phyloP scores from a whole-genome alignment of 129 eudicot genomes.

The Chrysanthemum lavandulifolium region DNA sequence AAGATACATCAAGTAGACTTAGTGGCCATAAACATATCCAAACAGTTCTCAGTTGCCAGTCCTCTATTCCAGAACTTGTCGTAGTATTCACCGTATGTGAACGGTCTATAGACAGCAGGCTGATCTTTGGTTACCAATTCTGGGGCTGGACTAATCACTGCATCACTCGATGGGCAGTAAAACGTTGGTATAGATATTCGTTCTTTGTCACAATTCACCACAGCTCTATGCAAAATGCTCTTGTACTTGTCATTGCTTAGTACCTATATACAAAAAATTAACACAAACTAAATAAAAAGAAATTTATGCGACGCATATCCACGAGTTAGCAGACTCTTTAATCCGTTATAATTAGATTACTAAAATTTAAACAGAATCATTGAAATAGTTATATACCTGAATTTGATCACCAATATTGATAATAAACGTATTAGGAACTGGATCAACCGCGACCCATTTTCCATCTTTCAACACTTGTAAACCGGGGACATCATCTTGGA shows the following conservation, averaged over 20 bases:
- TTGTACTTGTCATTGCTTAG: slow-evolving; percentile 42
- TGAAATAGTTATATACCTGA: not conserved
- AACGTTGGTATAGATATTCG: slow-evolving; percentile 46
- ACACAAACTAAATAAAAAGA: too few relatives aligned
- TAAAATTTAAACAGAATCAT: not conserved
- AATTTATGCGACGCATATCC: too few relatives aligned
- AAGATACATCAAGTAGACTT: not conserved
- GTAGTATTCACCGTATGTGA: slow-evolving; percentile 35
- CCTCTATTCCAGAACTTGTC: slow-evolving; percentile 44
- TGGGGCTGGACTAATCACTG: slow-evolving; percentile 35
- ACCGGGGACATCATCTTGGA: slow-evolving; percentile 46
- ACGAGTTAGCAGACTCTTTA: not conserved
- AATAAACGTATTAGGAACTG: not conserved
- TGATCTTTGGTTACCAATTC: slow-evolving; percentile 27
- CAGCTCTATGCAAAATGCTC: slow-evolving; percentile 54
- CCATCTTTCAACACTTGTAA: slow-evolving; percentile 38
- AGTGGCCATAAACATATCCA: slow-evolving; percentile 35
- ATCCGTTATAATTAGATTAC: not conserved
- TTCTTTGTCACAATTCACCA: slow-evolving; percentile 42
- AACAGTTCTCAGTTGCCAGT: slow-evolving; percentile 34
- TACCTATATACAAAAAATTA: slow-evolving; percentile 13
- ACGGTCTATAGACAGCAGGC: slow-evolving; percentile 28
- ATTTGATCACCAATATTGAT: slow-evolving; percentile 9
- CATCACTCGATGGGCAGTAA: slow-evolving; percentile 45
- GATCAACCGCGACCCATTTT: slow-evolving; percentile 28